phyloP scores from a whole-genome alignment of 2,329 filamentous ascomycete species.

The Monilinia vaccinii-corymbosi region DNA sequence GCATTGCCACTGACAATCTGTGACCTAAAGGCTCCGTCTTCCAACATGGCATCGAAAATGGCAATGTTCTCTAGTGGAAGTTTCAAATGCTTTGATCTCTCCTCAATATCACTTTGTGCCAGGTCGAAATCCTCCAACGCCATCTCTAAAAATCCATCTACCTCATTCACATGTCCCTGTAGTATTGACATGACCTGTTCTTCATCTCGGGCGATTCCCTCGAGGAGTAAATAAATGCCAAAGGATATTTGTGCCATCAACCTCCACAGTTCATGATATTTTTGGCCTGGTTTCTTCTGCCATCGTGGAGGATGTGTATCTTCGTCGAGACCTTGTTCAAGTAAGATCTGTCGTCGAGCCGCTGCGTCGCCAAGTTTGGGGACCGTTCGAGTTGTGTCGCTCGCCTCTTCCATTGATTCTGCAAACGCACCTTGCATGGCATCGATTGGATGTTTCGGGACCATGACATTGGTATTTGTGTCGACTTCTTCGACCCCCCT shows the following conservation, averaged over 20 bases:
- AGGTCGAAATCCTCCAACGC: constrained; percentile 77
- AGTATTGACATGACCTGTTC: constrained; percentile 81
- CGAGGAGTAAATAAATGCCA: constrained; percentile 78
- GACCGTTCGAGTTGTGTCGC: constrained; percentile 39
- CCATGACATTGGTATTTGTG: constrained; percentile 7
- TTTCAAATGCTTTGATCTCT: constrained; percentile 70
- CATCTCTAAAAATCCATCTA: constrained; percentile 82
- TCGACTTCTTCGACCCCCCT: background rate
- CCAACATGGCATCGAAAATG: constrained; percentile 80
- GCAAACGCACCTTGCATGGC: constrained; percentile 75
- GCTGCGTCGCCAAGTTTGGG: constrained; percentile 50
- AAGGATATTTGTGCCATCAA: constrained; percentile 89
- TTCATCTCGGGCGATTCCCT: constrained; percentile 80
- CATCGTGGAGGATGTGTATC: constrained; percentile 65
- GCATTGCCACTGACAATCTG: constrained; percentile 83
- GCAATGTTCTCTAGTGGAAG: constrained; percentile 74
- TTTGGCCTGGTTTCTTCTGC: constrained; percentile 66
- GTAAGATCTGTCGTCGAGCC: constrained; percentile 53
- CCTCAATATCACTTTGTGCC: constrained; percentile 68
- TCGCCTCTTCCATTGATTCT: constrained; percentile 69
- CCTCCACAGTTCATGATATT: constrained; percentile 82
- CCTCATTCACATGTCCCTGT: constrained; percentile 85
- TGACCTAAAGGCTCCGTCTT: constrained; percentile 71
- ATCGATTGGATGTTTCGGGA: constrained; percentile 59
- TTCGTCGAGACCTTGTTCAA: constrained; percentile 60